Evolutionary conservation across 2,329 filamentous ascomycete species (phyloP).

Genomic region (Penicillium thymicola): DNA sequence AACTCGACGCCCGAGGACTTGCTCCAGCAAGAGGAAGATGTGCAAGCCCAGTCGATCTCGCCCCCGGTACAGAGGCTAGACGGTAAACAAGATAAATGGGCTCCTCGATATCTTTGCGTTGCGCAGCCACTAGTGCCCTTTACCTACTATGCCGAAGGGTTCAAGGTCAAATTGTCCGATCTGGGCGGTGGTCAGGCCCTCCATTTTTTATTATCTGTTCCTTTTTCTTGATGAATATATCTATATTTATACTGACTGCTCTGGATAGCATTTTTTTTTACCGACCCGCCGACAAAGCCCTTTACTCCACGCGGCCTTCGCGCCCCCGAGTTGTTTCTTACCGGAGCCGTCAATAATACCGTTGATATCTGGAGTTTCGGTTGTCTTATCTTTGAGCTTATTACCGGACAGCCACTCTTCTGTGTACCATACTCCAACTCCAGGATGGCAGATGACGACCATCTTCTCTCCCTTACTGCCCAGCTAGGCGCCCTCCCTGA

Average conservation of each 20-base stretch:
- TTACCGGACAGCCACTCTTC: slow-evolving; percentile 27
- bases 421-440: slow-evolving; percentile 19
- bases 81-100: slow-evolving; percentile 30
- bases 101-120: slow-evolving; percentile 28
- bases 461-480: slow-evolving; percentile 28
- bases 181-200: slow-evolving; percentile 26
- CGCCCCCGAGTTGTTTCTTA: slow-evolving; percentile 30
- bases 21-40: slow-evolving; percentile 24
- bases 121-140: slow-evolving; percentile 28
- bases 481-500: slow-evolving; percentile 27
- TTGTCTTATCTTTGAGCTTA: slow-evolving; percentile 33
- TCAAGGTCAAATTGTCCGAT: slow-evolving; percentile 32
- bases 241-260: slow-evolving; percentile 4
- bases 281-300: slow-evolving; percentile 23
- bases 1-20: slow-evolving; percentile 14
- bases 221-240: background rate
- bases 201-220: background rate
- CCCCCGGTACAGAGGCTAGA: slow-evolving; percentile 23
- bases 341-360: slow-evolving; percentile 18
- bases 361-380: slow-evolving; percentile 33
- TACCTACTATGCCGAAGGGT: slow-evolving; percentile 19
- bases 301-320: slow-evolving; percentile 27
- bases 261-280: slow-evolving; percentile 22
- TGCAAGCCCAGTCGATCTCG: slow-evolving; percentile 19
- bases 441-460: slow-evolving; percentile 26